A percentile compares a stretch with the other conserved stretches of the same genome.
Conservation (phyloP, 2,329 filamentous ascomycete species). For the Myriosclerotinia scirpicola region DNA sequence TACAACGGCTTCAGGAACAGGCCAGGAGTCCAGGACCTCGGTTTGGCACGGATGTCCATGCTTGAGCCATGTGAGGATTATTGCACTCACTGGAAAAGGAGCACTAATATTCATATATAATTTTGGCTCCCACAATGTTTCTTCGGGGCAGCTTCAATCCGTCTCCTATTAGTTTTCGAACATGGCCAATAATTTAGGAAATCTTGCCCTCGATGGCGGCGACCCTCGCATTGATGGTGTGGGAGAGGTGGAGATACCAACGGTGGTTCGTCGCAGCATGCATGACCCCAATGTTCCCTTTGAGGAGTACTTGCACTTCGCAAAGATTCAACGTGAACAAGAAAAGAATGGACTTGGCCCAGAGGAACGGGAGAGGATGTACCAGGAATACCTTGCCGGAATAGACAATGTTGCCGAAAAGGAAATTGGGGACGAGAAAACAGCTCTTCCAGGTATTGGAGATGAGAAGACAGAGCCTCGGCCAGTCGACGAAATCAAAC, state of each 20-base stretch:
- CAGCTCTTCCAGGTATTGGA: neutral
- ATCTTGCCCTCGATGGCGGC: slow-evolving; percentile 20
- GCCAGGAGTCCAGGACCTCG: slow-evolving; percentile 3
- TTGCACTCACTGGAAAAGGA: neutral
- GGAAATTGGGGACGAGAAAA: slow-evolving; percentile 23
- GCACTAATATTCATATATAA: slow-evolving; percentile 10
- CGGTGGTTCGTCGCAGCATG: slow-evolving; percentile 20
- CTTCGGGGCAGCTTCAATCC: neutral
- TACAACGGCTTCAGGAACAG: neutral
- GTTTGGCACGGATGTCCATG: slow-evolving; percentile 1
- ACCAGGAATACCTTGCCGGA: slow-evolving; percentile 23
- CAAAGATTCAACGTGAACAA: slow-evolving; percentile 37
- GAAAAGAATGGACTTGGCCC: slow-evolving; percentile 29
- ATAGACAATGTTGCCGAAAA: slow-evolving; percentile 8
- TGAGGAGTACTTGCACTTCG: slow-evolving; percentile 42
- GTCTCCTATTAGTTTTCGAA: neutral
- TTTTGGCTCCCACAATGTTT: neutral
- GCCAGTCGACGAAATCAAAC: slow-evolving; percentile 1
- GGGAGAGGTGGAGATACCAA: slow-evolving; percentile 14
- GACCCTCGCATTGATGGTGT: slow-evolving; percentile 23
- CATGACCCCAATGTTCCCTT: slow-evolving; percentile 39
- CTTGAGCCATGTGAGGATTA: neutral
- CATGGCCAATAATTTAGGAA: slow-evolving; percentile 22
- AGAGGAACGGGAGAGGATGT: slow-evolving; percentile 31
- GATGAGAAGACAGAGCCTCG: slow-evolving; percentile 8